A percentile compares a stretch with the other conserved stretches of the same genome.
phyloP scores from a whole-genome alignment of 257 asterid species.

The Anisodus tanguticus region DNA sequence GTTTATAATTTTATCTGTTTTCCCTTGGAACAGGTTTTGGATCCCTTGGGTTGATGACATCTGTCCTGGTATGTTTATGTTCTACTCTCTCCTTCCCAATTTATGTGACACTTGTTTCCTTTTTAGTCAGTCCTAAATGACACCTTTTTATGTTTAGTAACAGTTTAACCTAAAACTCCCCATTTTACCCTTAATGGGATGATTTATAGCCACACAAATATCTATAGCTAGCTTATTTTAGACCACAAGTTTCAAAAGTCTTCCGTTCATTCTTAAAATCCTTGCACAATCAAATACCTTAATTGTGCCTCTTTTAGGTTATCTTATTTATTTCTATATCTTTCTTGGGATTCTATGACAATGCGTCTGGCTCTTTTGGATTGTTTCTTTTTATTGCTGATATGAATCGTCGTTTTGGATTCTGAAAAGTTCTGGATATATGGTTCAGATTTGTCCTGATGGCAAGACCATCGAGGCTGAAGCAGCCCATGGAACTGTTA shows the following conservation, averaged over 20 bases:
- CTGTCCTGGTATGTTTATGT: slow-evolving; percentile 77
- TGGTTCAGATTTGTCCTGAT: slow-evolving; percentile 89
- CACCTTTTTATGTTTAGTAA: no score
- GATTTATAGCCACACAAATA: no score
- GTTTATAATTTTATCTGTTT: slow-evolving; percentile 20
- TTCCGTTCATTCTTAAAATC: no score
- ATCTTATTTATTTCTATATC: not conserved
- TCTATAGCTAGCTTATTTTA: no score
- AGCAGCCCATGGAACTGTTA: slow-evolving; percentile 99
- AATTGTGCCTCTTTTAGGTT: not conserved
- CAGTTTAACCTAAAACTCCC: no score
- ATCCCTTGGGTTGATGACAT: slow-evolving; percentile 99
- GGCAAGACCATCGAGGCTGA: slow-evolving; percentile 99
- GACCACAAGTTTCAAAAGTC: no score
- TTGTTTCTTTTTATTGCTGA: not conserved
- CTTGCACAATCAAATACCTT: not conserved
- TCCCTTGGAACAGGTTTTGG: slow-evolving; percentile 74
- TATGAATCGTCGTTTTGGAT: not conserved
- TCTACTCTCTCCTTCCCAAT: no score
- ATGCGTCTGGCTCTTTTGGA: not conserved
- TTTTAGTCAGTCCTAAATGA: no score
- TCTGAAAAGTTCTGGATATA: slow-evolving; percentile 16
- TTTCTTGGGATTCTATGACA: not conserved
- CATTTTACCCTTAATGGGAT: no score
- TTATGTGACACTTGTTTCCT: no score